Base-by-base conservation (phyloP, 495 filamentous ascomycete species). In the Margaritispora aquatica region DNA sequence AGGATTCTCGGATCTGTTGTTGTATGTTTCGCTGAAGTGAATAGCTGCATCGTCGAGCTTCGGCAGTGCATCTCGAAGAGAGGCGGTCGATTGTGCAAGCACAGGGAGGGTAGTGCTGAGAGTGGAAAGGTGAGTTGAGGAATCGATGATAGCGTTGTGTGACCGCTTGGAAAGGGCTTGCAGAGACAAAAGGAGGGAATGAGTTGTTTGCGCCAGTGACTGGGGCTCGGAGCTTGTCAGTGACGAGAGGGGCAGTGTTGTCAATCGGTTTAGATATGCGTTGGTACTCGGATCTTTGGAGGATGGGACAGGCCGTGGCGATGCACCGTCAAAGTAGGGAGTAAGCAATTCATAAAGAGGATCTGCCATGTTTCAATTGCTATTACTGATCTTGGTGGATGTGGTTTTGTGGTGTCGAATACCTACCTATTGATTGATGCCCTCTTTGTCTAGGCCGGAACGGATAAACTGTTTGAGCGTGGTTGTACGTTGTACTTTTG, bases 91-190 rank as follows among this genome's bases (percentile, higher is more conserved):
- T 46, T 76, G 73, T 22, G 80, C 80, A 41, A 97, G 74, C n/a
- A 78, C 67, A 0, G 90, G 88, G 9, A 96, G 77, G 11, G 82
- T 79, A 8, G 75, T 74, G 31, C 79, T 76, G 3, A 99, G 80
- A 7, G 84, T 84, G 0, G 87, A 81, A 57, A 97, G 83, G 65
- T 89, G 85, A 61, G 84, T 78, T 21, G 91, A 82, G 15, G 93
- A 94, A 34, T 82, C 77, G 63, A 97, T 89, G 60, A 97, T 85
- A 38, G 89, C 76, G 65, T 88, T 88, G 69, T 97, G 87, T n/a
- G 94, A 97, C 61, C 90, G 89, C 61, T 94, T 92, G 26, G 91
- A 93, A 52, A 97, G 81, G 0, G 85, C 81, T 67, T 99, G 94
- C 1, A 97, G 80, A 11, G 91, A 95, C 29, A 94, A 82, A 11